Evolutionary conservation across 2,329 filamentous ascomycete species (phyloP).

Genomic region (Aureobasidium sp.): DNA sequence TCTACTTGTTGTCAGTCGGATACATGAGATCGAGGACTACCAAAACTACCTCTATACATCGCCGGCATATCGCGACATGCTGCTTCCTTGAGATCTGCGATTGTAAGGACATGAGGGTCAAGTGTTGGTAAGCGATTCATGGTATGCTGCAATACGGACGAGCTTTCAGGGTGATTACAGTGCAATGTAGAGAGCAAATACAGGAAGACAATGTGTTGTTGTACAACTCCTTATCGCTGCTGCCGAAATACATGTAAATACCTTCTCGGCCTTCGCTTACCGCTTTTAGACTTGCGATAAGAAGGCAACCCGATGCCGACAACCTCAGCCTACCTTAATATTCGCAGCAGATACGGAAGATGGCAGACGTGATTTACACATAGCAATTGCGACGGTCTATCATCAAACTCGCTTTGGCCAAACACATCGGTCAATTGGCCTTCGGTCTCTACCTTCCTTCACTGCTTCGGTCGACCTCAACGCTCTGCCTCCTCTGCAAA

Average conservation of each 20-base stretch:
- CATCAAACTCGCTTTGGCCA: neutral
- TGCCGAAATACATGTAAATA: neutral
- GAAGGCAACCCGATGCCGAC: neutral
- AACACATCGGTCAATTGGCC: neutral
- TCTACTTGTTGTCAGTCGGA: neutral
- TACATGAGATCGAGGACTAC: too few relatives aligned
- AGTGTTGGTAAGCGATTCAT: conserved; percentile 13
- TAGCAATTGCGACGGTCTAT: neutral
- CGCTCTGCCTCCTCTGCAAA: neutral
- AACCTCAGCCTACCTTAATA: neutral
- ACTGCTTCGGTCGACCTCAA: neutral
- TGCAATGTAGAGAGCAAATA: neutral
- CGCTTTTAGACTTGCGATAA: neutral
- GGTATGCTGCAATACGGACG: neutral
- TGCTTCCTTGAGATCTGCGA: conserved; percentile 7
- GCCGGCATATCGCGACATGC: conserved; percentile 2
- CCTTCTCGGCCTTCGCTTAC: neutral
- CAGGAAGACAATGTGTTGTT: neutral
- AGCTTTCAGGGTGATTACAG: neutral
- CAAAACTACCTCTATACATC: neutral
- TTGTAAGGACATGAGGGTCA: conserved; percentile 8
- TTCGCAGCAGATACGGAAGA: too few relatives aligned
- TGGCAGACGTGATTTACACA: too few relatives aligned
- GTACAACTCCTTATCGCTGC: neutral
- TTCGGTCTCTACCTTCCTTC: neutral